These are phyloP conservation scores for Tieghemiomyces parasiticus DNA, from an alignment of 192 early-diverging fungal genomes.

Conservation along the genomic window DNA sequence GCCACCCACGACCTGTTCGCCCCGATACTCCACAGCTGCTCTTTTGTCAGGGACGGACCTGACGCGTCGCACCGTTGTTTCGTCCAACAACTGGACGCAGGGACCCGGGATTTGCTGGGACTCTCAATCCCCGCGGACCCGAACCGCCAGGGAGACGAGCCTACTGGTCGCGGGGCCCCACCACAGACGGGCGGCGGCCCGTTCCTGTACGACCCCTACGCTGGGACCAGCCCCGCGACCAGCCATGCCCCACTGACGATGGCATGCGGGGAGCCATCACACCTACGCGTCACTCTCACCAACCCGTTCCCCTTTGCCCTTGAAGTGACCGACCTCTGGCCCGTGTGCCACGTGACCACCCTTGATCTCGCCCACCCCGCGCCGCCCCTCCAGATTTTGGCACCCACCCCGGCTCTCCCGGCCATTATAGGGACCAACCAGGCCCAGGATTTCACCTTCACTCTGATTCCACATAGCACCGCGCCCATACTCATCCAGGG, in stretches of 20 bases:
- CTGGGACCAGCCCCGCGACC: background rate
- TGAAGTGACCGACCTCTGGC: background rate
- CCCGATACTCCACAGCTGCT: too few species aligned
- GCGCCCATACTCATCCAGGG: background rate
- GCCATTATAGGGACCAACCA: background rate
- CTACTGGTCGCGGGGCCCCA: background rate
- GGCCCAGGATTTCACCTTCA: background rate
- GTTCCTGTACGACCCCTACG: background rate
- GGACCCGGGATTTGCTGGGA: too few species aligned
- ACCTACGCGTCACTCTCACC: background rate
- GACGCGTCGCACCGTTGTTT: background rate
- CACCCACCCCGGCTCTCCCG: background rate
- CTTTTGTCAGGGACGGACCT: background rate
- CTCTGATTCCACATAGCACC: background rate
- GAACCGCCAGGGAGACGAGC: background rate
- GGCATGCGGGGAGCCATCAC: background rate
- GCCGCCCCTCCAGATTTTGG: background rate
- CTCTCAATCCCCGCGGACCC: background rate
- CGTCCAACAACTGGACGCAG: background rate
- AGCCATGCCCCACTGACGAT: background rate
- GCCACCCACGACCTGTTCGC: background rate
- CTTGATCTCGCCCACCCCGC: background rate
- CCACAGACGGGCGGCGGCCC: background rate
- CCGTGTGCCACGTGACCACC: too few species aligned
- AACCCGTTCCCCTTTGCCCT: slow-evolving; percentile 4